phyloP scores from a whole-genome alignment of 2,329 filamentous ascomycete genomes.

The Sporothrix mexicana region DNA sequence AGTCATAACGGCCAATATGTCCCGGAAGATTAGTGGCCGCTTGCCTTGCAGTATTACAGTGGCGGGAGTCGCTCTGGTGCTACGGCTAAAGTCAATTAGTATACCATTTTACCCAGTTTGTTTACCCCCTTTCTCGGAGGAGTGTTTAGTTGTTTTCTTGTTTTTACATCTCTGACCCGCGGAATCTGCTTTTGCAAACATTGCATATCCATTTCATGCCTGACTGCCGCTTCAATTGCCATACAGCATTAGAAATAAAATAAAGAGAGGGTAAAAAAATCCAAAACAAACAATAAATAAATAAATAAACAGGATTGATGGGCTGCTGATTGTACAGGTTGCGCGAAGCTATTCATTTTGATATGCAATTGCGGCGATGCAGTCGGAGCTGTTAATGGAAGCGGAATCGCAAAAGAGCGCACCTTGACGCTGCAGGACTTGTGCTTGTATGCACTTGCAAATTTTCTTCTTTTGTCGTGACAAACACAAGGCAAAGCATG shows the following conservation, averaged over 20 bases:
- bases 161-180: neutral
- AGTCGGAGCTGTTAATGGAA: neutral
- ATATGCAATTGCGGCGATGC: neutral
- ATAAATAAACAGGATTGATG: neutral
- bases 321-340: neutral
- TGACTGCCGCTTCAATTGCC: too few species aligned
- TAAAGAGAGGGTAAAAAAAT: too few species aligned
- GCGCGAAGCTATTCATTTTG: neutral
- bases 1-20: neutral
- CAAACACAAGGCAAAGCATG: neutral
- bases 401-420: neutral
- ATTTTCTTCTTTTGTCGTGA: neutral
- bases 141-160: neutral
- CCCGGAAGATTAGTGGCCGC: neutral
- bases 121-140: neutral
- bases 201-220: neutral
- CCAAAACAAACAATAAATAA: too few species aligned
- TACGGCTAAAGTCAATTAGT: neutral
- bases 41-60: neutral
- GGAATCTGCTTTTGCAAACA: neutral
- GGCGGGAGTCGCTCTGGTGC: neutral
- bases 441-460: neutral
- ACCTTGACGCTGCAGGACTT: neutral
- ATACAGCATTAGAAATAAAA: too few species aligned
- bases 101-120: conserved; percentile 16